Evolutionary conservation across 371 early-diverging fungal species (phyloP), one percentile per base, ranked within the genome.

Genomic region (Mortierella sp.): DNA sequence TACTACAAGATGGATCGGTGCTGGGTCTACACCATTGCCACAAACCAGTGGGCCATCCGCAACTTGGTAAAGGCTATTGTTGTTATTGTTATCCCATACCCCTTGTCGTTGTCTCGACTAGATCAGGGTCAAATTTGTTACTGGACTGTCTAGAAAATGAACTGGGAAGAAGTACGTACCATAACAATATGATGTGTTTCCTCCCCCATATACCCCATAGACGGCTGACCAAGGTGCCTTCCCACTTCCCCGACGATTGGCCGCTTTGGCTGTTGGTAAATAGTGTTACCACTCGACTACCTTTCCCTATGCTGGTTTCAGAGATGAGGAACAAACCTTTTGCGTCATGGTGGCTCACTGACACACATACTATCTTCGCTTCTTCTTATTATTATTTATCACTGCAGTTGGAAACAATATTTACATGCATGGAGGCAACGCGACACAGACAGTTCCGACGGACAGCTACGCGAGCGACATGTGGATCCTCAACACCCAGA

Each of bases 361-460:
- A 61, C 16, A 19, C 19, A 22, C 14, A 19, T 16, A 7, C 14
- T 44, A 8, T 22, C 14, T 63, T 34, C 47, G n/a, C 47, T 37
- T 37, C 31, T 43, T 63, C 34, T 61, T 34, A 14, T 16, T 44
- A 2, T 14, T 26, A 37, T 50, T 24, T 50, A 50, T 9, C n/a
- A 50, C 10, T 13, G 26, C 50, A 79, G 82, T 82, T 4, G 78
- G 63, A 24, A 69, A 7, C 52, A 74, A 69, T 50, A 74, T 82
- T 16, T 77, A 77, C 68, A 82, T 82, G 82, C 82, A 82, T 66
- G 82, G 82, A 64, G 82, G 82, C 44, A 82, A 82, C 66, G 74
- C 82, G 14, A 82, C 82, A 8, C 50, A 48, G 22, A 82, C 82
- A 10, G 65, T 64, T 8, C 50, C 82, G 11, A 74, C 77, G 16